Evolutionary conservation across 352 stramenopile genomes (phyloP), one percentile per base, ranked within the genome.

Genomic region (Phytophthora agathidicida): DNA sequence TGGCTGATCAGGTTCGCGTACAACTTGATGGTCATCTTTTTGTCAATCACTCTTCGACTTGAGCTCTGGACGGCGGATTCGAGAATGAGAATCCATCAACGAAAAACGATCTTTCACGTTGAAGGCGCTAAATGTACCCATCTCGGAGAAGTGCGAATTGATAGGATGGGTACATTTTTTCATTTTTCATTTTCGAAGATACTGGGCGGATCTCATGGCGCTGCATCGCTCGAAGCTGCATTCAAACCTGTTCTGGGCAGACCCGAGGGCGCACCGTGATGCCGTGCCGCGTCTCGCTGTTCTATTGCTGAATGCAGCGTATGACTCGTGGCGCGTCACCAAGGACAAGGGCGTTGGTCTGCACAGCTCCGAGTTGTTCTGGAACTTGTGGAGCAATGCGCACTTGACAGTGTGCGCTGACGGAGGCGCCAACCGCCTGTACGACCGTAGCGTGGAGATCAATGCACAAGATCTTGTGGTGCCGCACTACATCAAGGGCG

Each of bases 351-450:
- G 65, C 19, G 51, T 60, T 10, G 50, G 44, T 5, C 13, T 35
- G 22, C 27, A 44, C 17, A 36, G 65, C 30, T 65, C 76, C 0
- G 75, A 82, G 41, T 67, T 92, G 30, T 93, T 93, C 60, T 87
- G 75, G 76, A 78, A 77, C 49, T 56, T 89, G 41, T 93, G 84
- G 84, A 75, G 67, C 54, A 74, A 67, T 46, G 84, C 82, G 4
- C 35, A 83, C 22, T 57, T 93, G 22, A 89, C 69, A 0, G 68
- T 98, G 16, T 98, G 96, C 72, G 96, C 96, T 1, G 96, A 99
- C 68, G 96, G 96, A 36, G 96, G 96, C 26, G 96, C 96, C 51
- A 99, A 99, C 71, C 84, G 95, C 41, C 79, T 98, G 10, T 96
- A 94, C 63, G 84, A 98, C 56, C 73, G 71, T 52, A 80, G 73